Evolutionary conservation across 2,329 filamentous ascomycete genomes (phyloP), one percentile per base, ranked within the genome.

Genomic region (Aspergillus sojae): DNA sequence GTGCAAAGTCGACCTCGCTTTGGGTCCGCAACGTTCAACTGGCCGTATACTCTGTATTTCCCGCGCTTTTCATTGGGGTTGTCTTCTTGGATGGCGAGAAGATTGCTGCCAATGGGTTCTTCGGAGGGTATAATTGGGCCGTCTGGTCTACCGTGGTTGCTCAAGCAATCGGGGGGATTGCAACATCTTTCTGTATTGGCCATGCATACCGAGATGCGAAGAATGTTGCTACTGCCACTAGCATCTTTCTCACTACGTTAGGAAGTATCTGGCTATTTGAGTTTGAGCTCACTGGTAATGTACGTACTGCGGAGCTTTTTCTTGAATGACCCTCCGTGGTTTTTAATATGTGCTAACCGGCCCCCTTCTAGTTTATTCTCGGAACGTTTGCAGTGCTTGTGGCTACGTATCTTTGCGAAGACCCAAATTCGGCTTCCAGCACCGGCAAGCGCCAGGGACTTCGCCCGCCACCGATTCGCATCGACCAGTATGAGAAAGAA

Each of bases 11-110:
- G 55, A 89, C 89, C 6, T 94, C 92, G 0, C 84, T 98, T 16
- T 99, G 95, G 95, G 89, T 95, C 50, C 89, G 95, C 65, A 99
- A 98, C 75, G 91, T 97, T 54, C 95, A 99, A 77, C 83, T 99
- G 28, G 94, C 93, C 0, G 92, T 97, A 74, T 99, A 97, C 81
- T 97, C 94, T 1, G 83, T 98, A 1, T 94, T 97, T 71, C 93
- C 94, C 0, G 91, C 94, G 0, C 83, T 97, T 0, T 88, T 98
- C 62, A 85, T 96, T 58, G 95, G 94, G 1, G 90, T 98, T 6
- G 80, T 96, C 3, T 91, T 92, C 80, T 91, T 93, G 67, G 95
- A 99, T 69, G 95, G 94, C 30, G 87, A 89, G 65, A 89, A 91
- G 46, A 93, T 99, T 67, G 85, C 89, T 30, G 88, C 90, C 76